Evolutionary conservation across 805 yeast species (phyloP).

Genomic region (Candida bentonensis): DNA sequence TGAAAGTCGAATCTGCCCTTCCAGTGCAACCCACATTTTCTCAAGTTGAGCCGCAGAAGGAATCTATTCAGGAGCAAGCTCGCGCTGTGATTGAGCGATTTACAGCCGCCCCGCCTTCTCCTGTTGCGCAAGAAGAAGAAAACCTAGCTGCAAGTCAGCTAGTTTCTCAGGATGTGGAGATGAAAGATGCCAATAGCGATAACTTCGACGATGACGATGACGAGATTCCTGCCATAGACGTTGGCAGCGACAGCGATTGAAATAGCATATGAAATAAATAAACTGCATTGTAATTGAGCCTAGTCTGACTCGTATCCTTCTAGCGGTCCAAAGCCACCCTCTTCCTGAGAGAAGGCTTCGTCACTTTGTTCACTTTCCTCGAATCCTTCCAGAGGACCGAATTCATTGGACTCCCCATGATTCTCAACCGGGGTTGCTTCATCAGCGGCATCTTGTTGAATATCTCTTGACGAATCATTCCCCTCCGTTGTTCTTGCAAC

Average conservation of each 20-base stretch:
- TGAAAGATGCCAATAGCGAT: conserved; percentile 22
- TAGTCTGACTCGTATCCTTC: too few relatives aligned
- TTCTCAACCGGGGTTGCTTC: too few relatives aligned
- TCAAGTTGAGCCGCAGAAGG: too few relatives aligned
- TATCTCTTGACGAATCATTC: too few relatives aligned
- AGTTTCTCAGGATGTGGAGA: conserved; percentile 6
- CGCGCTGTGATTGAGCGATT: conserved; percentile 4
- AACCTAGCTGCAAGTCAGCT: conserved; percentile 3
- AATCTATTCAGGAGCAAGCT: background rate
- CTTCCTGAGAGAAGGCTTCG: too few relatives aligned
- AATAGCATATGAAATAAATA: background rate
- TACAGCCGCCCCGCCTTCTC: background rate
- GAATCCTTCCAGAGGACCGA: background rate
- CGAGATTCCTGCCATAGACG: conserved; percentile 29
- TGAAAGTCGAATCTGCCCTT: too few relatives aligned
- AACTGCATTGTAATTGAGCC: background rate
- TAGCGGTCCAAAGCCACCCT: background rate
- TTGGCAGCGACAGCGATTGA: conserved; percentile 29
- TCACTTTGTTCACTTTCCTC: background rate
- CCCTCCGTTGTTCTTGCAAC: background rate
- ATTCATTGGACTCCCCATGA: background rate
- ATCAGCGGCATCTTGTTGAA: too few relatives aligned
- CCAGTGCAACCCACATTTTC: too few relatives aligned
- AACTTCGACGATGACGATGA: conserved; percentile 27
- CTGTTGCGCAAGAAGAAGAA: conserved; percentile 4